Conservation (phyloP, 176 grass and related monocot genomes). For the Microstegium vimineum region DNA sequence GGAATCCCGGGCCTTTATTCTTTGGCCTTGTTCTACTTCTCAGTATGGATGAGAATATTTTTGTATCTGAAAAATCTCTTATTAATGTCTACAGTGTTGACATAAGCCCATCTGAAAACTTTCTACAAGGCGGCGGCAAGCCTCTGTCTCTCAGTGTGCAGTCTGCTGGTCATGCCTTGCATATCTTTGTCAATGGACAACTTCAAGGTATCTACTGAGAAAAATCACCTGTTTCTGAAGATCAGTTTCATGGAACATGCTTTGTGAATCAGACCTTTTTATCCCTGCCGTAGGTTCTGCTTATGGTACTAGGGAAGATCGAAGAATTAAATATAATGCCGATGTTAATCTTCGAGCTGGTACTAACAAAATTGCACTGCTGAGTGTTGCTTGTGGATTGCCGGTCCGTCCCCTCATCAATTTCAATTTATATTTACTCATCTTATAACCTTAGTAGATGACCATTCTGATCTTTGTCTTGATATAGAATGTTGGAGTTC, state of each 20-base stretch:
- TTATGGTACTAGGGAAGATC: constrained; percentile 95
- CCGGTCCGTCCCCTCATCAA: constrained; percentile 51
- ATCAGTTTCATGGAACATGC: background rate
- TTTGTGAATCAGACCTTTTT: constrained; percentile 25
- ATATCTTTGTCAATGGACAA: no score
- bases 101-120: constrained; percentile 69
- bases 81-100: constrained; percentile 57
- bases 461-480: constrained; percentile 12
- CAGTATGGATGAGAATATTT: background rate
- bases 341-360: constrained; percentile 75
- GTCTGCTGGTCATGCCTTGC: no score
- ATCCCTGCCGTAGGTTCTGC: constrained; percentile 56
- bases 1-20: background rate
- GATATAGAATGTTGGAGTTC: constrained; percentile 82
- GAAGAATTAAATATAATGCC: constrained; percentile 70
- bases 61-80: constrained; percentile 14
- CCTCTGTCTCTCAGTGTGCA: background rate
- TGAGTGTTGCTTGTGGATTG: constrained; percentile 92
- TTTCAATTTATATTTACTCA: constrained; percentile 9
- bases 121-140: background rate
- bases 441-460: background rate
- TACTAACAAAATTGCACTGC: constrained; percentile 75
- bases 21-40: background rate
- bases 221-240: background rate
- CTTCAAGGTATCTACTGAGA: background rate